Conservation (phyloP, 805 yeast genomes). For the Cyberlindnera bimundalis region DNA sequence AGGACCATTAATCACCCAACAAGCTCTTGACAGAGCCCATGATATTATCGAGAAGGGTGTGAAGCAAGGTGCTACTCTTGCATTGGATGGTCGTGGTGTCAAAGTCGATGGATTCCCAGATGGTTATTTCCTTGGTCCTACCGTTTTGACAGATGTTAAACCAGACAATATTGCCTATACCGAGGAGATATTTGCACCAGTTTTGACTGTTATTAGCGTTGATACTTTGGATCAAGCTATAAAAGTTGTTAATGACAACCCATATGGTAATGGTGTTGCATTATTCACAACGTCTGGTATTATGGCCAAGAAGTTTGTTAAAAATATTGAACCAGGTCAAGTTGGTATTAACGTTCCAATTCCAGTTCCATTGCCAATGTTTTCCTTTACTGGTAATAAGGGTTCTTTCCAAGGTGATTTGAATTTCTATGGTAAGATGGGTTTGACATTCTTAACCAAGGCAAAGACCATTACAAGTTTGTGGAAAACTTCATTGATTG, state of each 20-base stretch:
- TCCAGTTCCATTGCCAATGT: slow-evolving; percentile 80
- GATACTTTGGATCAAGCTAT: slow-evolving; percentile 73
- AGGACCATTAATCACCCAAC: slow-evolving; percentile 68
- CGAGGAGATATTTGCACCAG: slow-evolving; percentile 76
- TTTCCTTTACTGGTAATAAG: slow-evolving; percentile 74
- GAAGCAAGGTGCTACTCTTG: slow-evolving; percentile 56
- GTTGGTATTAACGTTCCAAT: slow-evolving; percentile 78
- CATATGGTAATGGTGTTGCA: slow-evolving; percentile 70
- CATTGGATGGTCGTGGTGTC: slow-evolving; percentile 60
- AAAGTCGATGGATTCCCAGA: slow-evolving; percentile 45
- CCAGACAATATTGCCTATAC: slow-evolving; percentile 67
- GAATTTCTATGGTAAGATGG: slow-evolving; percentile 79
- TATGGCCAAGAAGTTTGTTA: slow-evolving; percentile 66
- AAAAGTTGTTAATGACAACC: slow-evolving; percentile 54
- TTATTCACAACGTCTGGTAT: slow-evolving; percentile 69
- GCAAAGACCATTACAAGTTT: slow-evolving; percentile 69
- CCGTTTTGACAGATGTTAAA: slow-evolving; percentile 56
- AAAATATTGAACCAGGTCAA: slow-evolving; percentile 68
- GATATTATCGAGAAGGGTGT: slow-evolving; percentile 50
- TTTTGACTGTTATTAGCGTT: slow-evolving; percentile 56
- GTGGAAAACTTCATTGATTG: slow-evolving; percentile 57
- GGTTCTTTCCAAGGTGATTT: slow-evolving; percentile 75
- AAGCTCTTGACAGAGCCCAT: slow-evolving; percentile 48
- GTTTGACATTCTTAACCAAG: slow-evolving; percentile 66
- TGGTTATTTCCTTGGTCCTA: slow-evolving; percentile 74